phyloP scores from a whole-genome alignment of 2,329 filamentous ascomycete species.

The Leptographium flavum region DNA sequence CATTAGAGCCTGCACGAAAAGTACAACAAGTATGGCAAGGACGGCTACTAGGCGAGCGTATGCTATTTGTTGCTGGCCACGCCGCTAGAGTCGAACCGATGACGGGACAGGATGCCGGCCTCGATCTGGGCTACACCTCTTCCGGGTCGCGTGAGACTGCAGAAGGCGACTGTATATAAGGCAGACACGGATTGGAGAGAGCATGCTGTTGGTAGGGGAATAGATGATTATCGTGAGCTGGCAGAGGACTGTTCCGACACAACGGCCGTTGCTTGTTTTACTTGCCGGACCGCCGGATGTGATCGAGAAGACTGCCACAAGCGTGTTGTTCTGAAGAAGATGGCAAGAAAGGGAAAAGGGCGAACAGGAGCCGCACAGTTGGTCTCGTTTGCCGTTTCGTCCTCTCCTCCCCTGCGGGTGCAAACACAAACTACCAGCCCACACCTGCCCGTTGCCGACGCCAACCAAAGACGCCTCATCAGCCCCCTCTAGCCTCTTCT shows the following conservation, averaged over 20 bases:
- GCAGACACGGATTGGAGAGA: not conserved
- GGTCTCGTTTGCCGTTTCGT: too few relatives aligned
- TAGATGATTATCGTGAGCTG: slow-evolving; percentile 4
- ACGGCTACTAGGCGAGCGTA: slow-evolving; percentile 52
- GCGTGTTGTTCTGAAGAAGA: too few relatives aligned
- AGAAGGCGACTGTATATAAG: slow-evolving; percentile 1
- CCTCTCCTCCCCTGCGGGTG: too few relatives aligned
- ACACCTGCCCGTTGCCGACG: too few relatives aligned
- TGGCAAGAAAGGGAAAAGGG: too few relatives aligned
- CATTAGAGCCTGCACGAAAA: slow-evolving; percentile 74
- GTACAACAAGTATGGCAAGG: slow-evolving; percentile 99
- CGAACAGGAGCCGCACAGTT: too few relatives aligned
- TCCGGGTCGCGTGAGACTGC: not conserved
- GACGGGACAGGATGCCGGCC: not conserved
- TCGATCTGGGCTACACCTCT: too few relatives aligned
- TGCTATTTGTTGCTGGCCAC: not conserved
- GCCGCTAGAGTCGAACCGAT: not conserved
- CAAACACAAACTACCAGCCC: too few relatives aligned
- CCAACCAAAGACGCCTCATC: too few relatives aligned
- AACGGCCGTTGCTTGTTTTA: not conserved
- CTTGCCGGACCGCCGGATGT: too few relatives aligned
- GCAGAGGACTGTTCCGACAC: too few relatives aligned
- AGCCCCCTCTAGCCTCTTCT: not conserved
- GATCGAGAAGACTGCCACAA: too few relatives aligned
- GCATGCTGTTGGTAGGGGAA: slow-evolving; percentile 1